Evolutionary conservation across 1,284 basidiomycete species (phyloP).

Genomic region (Mycena citricolor): DNA sequence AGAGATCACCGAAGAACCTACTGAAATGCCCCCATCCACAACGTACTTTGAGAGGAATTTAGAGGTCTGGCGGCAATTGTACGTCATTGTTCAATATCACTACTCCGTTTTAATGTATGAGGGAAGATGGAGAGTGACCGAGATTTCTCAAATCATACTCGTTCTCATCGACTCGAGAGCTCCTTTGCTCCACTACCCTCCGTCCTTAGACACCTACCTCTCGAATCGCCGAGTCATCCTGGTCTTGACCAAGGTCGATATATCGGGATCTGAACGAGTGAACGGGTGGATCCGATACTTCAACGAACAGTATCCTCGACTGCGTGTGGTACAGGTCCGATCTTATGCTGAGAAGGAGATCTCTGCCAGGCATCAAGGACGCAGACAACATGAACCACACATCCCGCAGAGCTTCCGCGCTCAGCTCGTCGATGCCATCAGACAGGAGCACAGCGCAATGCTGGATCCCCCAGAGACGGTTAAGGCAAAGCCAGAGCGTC

Average conservation of each 20-base stretch:
- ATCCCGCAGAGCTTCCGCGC: slow-evolving; percentile 61
- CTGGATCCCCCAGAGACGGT: slow-evolving; percentile 68
- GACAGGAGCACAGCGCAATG: slow-evolving; percentile 66
- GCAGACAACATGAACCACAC: slow-evolving; percentile 56
- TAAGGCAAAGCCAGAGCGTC: slow-evolving; percentile 47
- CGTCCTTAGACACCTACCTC: slow-evolving; percentile 55
- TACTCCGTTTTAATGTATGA: slow-evolving; percentile 12
- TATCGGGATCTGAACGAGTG: slow-evolving; percentile 57
- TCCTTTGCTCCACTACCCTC: slow-evolving; percentile 68
- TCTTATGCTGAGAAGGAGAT: slow-evolving; percentile 60
- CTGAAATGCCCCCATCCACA: slow-evolving; percentile 57
- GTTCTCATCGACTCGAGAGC: slow-evolving; percentile 86
- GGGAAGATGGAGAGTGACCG: slow-evolving; percentile 81
- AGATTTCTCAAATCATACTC: slow-evolving; percentile 82
- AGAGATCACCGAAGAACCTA: slow-evolving; percentile 22
- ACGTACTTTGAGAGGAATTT: slow-evolving; percentile 87
- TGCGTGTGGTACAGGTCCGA: slow-evolving; percentile 71
- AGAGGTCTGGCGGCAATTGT: slow-evolving; percentile 92
- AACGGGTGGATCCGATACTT: slow-evolving; percentile 73
- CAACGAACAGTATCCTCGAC: slow-evolving; percentile 49
- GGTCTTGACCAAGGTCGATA: slow-evolving; percentile 84
- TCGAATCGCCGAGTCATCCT: slow-evolving; percentile 63
- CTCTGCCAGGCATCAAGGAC: slow-evolving; percentile 43
- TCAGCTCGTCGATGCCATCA: slow-evolving; percentile 67
- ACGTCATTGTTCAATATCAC: slow-evolving; percentile 33